Conservation (phyloP, 257 asterid genomes). For the Primulina eburnea region DNA sequence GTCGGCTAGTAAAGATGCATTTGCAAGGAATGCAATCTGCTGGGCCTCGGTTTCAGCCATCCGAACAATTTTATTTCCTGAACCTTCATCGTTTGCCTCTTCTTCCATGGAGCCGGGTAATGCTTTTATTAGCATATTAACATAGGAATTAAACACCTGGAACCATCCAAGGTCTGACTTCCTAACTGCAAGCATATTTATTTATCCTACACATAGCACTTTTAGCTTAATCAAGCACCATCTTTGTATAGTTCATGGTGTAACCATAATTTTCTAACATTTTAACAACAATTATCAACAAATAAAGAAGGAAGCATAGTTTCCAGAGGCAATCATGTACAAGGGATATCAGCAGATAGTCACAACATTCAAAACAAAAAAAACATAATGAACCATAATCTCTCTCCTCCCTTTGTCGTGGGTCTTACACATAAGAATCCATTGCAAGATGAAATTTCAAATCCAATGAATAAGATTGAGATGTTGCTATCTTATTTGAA, state of each 20-base stretch:
- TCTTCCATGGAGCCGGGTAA: slow-evolving; percentile 95
- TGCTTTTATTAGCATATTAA: slow-evolving; percentile 86
- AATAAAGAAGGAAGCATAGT: too few species aligned
- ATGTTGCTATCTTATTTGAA: too few species aligned
- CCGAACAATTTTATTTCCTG: slow-evolving; percentile 80
- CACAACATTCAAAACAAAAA: too few species aligned
- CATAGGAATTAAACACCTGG: slow-evolving; percentile 85
- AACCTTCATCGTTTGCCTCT: slow-evolving; percentile 70
- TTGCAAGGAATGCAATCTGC: slow-evolving; percentile 96
- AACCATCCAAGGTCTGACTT: slow-evolving; percentile 84
- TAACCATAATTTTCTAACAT: slow-evolving; percentile 3
- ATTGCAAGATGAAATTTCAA: too few species aligned
- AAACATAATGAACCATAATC: too few species aligned
- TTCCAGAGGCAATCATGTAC: too few species aligned
- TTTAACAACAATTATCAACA: background rate
- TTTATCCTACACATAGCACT: background rate
- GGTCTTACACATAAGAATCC: too few species aligned
- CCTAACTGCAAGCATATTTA: slow-evolving; percentile 60
- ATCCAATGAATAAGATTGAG: too few species aligned
- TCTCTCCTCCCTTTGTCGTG: too few species aligned
- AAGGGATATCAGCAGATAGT: too few species aligned
- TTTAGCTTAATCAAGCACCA: background rate
- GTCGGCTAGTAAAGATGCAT: slow-evolving; percentile 90
- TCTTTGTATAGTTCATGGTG: too few species aligned
- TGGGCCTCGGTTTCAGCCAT: slow-evolving; percentile 96